Percentiles rank a stretch among this genome's conserved stretches.
phyloP scores from a whole-genome alignment of 768 basidiomycete genomes.

The Amanita subjunquillea region DNA sequence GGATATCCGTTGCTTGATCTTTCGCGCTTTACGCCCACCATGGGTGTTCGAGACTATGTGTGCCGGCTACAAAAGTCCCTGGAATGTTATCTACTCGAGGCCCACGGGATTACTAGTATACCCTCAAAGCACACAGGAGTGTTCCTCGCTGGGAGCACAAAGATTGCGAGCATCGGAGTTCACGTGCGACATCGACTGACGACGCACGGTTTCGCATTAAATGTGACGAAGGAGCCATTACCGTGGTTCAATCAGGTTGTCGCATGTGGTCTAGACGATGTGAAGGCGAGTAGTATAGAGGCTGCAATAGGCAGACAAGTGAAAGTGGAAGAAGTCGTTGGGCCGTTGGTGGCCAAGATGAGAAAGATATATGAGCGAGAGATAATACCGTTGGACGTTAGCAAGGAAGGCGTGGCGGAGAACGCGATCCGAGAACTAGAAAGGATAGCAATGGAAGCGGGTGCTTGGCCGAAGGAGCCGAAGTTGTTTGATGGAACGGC shows the following conservation, averaged over 20 bases:
- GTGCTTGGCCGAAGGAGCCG: constrained; percentile 23
- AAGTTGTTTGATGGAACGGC: not conserved
- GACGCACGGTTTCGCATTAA: constrained; percentile 90
- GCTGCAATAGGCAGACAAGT: constrained; percentile 27
- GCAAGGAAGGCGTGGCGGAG: constrained; percentile 35
- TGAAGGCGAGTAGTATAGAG: constrained; percentile 65
- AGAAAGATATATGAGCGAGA: constrained; percentile 38
- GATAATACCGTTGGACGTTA: constrained; percentile 31
- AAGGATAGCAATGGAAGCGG: constrained; percentile 28
- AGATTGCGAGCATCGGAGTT: constrained; percentile 93
- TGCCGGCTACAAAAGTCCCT: constrained; percentile 71
- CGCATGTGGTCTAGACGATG: constrained; percentile 84
- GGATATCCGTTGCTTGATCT: constrained; percentile 94
- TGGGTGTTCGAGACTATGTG: constrained; percentile 74
- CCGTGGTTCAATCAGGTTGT: constrained; percentile 83
- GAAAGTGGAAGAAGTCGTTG: constrained; percentile 40
- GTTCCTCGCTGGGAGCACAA: constrained; percentile 70
- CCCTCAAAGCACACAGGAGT: constrained; percentile 84
- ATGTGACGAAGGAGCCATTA: constrained; percentile 73
- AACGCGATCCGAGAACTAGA: constrained; percentile 38
- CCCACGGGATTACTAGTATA: constrained; percentile 45
- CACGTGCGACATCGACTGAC: constrained; percentile 93
- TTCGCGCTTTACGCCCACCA: constrained; percentile 61
- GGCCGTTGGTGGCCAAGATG: constrained; percentile 37
- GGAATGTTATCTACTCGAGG: constrained; percentile 46